Conservation (phyloP, 148 eudicot species). For the Silene uniflora region DNA sequence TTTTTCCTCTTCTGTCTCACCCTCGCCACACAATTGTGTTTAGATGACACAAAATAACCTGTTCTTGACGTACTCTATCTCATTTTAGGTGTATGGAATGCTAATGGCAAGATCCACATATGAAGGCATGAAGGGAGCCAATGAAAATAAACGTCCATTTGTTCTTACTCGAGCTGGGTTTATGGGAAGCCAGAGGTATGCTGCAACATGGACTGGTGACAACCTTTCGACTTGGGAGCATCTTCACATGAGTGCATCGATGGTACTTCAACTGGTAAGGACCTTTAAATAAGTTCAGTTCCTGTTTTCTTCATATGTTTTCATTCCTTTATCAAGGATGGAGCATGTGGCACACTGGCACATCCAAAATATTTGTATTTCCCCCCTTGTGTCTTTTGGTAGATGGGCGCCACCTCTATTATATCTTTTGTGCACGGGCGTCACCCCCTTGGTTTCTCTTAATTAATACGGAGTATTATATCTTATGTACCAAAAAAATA, state of each 20-base stretch:
- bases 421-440: too few relatives aligned
- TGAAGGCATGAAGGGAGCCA: slow-evolving; percentile 85
- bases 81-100: slow-evolving; percentile 81
- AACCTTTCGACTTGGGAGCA: slow-evolving; percentile 99
- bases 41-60: neutral
- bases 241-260: slow-evolving; percentile 92
- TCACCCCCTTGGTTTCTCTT: too few relatives aligned
- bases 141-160: slow-evolving; percentile 74
- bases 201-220: slow-evolving; percentile 99
- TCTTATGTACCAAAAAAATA: too few relatives aligned
- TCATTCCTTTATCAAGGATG: neutral
- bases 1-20: slow-evolving; percentile 9
- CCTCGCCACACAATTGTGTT: slow-evolving; percentile 2
- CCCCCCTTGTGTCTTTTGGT: too few relatives aligned
- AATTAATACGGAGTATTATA: too few relatives aligned
- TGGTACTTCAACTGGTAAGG: slow-evolving; percentile 97
- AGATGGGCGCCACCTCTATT: too few relatives aligned
- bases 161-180: slow-evolving; percentile 98
- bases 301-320: neutral
- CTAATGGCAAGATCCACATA: slow-evolving; percentile 96
- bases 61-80: neutral
- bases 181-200: slow-evolving; percentile 94
- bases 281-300: neutral
- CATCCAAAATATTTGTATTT: slow-evolving; percentile 1
- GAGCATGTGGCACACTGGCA: neutral